phyloP scores from a whole-genome alignment of 768 basidiomycete genomes.

The Mycena galericulata region DNA sequence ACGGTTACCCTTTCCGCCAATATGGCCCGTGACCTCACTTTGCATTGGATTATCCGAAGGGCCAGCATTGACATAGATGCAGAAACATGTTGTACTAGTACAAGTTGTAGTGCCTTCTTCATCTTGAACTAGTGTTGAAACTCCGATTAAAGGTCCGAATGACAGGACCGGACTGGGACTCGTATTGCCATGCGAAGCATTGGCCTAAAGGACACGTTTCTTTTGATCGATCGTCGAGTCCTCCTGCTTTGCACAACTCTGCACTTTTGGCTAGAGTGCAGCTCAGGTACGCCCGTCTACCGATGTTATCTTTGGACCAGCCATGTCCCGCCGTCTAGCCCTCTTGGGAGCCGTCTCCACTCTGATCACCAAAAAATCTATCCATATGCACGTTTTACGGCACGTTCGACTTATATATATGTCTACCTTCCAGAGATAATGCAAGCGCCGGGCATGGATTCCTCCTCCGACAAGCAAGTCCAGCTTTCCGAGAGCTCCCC shows the following conservation, averaged over 20 bases:
- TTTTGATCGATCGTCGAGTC: background rate
- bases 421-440: conserved; percentile 3
- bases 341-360: background rate
- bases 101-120: too few species aligned
- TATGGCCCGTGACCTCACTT: too few species aligned
- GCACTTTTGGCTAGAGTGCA: background rate
- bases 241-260: background rate
- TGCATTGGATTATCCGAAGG: too few species aligned
- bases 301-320: background rate
- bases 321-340: background rate
- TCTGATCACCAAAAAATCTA: conserved; percentile 16
- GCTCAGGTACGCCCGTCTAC: conserved; percentile 27
- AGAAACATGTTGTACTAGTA: too few species aligned
- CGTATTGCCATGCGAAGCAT: too few species aligned
- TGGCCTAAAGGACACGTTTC: too few species aligned
- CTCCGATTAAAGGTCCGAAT: too few species aligned
- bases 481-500: conserved; percentile 16
- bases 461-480: conserved; percentile 28
- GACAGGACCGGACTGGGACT: too few species aligned
- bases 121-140: too few species aligned
- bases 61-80: too few species aligned
- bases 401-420: conserved; percentile 25
- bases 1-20: too few species aligned
- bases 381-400: conserved; percentile 27
- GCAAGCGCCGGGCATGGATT: conserved; percentile 19